phyloP scores from a whole-genome alignment of 1,284 basidiomycete genomes.

The Athelia sp. region DNA sequence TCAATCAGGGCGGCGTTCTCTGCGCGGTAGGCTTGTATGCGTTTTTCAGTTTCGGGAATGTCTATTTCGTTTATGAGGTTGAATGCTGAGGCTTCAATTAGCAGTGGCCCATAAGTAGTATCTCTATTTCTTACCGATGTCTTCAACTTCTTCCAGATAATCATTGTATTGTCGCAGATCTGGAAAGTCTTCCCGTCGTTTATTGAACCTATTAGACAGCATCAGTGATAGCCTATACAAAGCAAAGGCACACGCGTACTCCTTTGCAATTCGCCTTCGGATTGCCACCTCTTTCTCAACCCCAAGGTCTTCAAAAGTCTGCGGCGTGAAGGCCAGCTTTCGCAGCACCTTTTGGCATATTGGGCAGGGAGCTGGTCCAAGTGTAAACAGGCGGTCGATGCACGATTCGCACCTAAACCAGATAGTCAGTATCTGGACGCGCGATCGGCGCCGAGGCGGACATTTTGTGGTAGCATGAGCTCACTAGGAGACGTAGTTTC shows the following conservation, averaged over 20 bases:
- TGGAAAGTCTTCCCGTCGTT: conserved; percentile 85
- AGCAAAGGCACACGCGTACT: conserved; percentile 34
- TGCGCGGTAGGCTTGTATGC: conserved; percentile 73
- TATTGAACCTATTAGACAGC: conserved; percentile 73
- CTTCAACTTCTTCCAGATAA: conserved; percentile 95
- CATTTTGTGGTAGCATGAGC: conserved; percentile 99
- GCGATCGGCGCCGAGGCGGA: conserved; percentile 37
- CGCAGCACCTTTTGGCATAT: conserved; percentile 87
- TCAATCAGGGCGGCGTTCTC: conserved; percentile 82
- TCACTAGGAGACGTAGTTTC: conserved; percentile 89
- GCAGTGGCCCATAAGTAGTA: conserved; percentile 3
- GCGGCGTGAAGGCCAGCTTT: conserved; percentile 91
- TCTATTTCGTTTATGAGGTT: conserved; percentile 94
- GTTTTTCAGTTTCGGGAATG: conserved; percentile 78
- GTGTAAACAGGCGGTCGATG: conserved; percentile 93
- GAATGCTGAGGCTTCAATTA: conserved; percentile 60
- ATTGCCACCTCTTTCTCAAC: conserved; percentile 97
- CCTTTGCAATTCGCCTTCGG: conserved; percentile 81
- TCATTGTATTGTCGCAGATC: conserved; percentile 88
- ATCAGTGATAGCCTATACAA: conserved; percentile 1
- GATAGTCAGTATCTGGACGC: conserved; percentile 10
- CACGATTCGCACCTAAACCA: conserved; percentile 90
- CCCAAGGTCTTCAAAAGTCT: conserved; percentile 94
- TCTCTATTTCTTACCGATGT: conserved; percentile 70
- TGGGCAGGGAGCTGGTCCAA: conserved; percentile 96